phyloP scores from a whole-genome alignment of 106 monocot species.

The Narthecium ossifragum region DNA sequence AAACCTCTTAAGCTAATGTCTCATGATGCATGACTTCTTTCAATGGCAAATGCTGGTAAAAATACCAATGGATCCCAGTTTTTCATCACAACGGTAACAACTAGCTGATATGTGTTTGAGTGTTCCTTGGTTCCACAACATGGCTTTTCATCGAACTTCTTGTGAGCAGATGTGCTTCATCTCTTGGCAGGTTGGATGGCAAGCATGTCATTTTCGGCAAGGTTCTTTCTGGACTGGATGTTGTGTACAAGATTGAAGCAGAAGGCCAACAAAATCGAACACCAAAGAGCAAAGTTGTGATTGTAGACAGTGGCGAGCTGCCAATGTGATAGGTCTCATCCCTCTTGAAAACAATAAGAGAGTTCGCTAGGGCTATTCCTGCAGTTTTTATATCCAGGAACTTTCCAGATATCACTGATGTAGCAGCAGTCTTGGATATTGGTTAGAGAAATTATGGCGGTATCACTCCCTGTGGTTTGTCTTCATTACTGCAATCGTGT shows the following conservation, averaged over 20 bases:
- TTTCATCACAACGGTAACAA: conserved; percentile 92
- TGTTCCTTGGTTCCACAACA: background rate
- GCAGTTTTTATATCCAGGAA: no score
- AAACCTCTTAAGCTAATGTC: background rate
- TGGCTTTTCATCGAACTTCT: background rate
- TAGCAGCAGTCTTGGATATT: no score
- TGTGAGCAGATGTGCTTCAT: no score
- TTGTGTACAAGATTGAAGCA: conserved; percentile 92
- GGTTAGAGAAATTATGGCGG: no score
- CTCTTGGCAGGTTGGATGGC: conserved; percentile 74
- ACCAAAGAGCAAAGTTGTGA: conserved; percentile 83
- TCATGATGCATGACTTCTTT: conserved; percentile 46
- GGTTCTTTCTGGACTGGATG: conserved; percentile 94
- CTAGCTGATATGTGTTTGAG: conserved; percentile 54
- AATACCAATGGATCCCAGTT: conserved; percentile 90
- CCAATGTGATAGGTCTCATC: conserved; percentile 35
- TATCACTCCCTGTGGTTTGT: no score
- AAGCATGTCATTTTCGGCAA: conserved; percentile 94
- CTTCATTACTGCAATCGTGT: no score
- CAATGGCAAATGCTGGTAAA: conserved; percentile 90
- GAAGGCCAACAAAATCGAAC: conserved; percentile 77
- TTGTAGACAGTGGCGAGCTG: conserved; percentile 83
- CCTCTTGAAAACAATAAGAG: no score
- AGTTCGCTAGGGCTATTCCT: no score
- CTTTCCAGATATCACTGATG: no score